Conservation (phyloP, 306 rosid species). For the Vigna radiata region DNA sequence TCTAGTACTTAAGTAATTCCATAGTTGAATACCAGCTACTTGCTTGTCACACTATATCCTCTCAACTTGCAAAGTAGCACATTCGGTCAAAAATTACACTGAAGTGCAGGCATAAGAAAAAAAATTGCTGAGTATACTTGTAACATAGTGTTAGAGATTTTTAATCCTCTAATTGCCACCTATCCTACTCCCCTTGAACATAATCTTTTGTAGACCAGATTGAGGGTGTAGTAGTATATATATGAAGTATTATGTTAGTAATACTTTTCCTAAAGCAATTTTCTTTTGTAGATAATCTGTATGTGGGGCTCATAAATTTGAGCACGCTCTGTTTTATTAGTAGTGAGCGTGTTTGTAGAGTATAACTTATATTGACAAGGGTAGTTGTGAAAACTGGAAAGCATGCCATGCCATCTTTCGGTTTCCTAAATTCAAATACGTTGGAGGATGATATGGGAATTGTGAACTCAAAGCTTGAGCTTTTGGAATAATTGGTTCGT, state of each 20-base stretch:
- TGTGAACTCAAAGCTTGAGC: neutral
- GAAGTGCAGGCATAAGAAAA: neutral
- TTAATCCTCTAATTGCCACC: neutral
- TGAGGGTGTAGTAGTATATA: too few relatives aligned
- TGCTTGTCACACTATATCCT: neutral
- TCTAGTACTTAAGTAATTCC: neutral
- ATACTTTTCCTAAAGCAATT: too few relatives aligned
- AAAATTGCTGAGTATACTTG: neutral
- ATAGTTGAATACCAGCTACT: neutral
- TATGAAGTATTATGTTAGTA: too few relatives aligned
- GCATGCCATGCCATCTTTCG: neutral
- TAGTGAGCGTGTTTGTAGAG: neutral
- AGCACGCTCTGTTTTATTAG: neutral
- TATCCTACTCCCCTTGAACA: neutral
- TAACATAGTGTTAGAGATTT: neutral
- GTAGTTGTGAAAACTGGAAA: slow-evolving; percentile 7
- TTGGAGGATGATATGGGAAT: neutral
- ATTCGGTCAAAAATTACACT: neutral
- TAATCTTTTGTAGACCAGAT: too few relatives aligned
- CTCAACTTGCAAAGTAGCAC: neutral
- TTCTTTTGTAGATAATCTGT: too few relatives aligned
- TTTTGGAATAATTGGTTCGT: neutral
- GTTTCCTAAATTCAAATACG: neutral
- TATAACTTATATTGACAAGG: neutral
- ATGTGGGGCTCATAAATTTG: neutral